Percentiles rank a stretch among this genome's conserved stretches.
phyloP scores from a whole-genome alignment of 148 eudicot genomes.

The Chenopodium suecicum region DNA sequence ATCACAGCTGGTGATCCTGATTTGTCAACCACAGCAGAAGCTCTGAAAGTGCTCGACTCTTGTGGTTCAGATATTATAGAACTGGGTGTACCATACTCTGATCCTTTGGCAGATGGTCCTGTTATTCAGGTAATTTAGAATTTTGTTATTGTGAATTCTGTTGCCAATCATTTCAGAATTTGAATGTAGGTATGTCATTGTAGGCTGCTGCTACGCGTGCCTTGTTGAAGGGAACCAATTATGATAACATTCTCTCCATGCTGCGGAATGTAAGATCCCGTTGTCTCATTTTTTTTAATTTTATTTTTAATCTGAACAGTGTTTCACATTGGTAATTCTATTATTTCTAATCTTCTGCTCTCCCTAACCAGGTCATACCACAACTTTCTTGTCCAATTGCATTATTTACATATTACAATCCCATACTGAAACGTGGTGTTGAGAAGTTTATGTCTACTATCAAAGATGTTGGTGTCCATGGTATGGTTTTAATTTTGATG shows the following conservation, averaged over 20 bases:
- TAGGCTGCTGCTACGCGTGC: conserved; percentile 99
- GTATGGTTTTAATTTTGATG: conserved; percentile 39
- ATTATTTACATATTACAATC: conserved; percentile 85
- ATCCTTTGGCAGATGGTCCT: conserved; percentile 96
- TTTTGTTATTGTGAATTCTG: not conserved
- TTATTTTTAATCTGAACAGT: not conserved
- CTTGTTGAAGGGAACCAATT: conserved; percentile 73
- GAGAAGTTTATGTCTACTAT: conserved; percentile 78
- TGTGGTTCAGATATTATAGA: conserved; percentile 95
- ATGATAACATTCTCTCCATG: conserved; percentile 67
- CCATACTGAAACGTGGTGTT: conserved; percentile 86
- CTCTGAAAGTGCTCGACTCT: conserved; percentile 72
- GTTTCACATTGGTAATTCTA: not conserved
- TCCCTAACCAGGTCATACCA: conserved; percentile 63
- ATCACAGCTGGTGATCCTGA: conserved; percentile 97
- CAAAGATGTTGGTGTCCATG: conserved; percentile 82
- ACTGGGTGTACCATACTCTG: conserved; percentile 89
- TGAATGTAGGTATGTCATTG: not conserved
- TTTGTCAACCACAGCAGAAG: conserved; percentile 82
- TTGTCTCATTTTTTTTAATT: not conserved
- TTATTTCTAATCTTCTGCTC: conserved; percentile 11
- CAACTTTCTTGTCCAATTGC: conserved; percentile 85
- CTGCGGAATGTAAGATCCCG: conserved; percentile 52
- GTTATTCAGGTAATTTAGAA: conserved; percentile 74
- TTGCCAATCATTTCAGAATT: not conserved